Base-by-base conservation (phyloP, 139 green algal genomes). In the Ostreobium quekettii region DNA sequence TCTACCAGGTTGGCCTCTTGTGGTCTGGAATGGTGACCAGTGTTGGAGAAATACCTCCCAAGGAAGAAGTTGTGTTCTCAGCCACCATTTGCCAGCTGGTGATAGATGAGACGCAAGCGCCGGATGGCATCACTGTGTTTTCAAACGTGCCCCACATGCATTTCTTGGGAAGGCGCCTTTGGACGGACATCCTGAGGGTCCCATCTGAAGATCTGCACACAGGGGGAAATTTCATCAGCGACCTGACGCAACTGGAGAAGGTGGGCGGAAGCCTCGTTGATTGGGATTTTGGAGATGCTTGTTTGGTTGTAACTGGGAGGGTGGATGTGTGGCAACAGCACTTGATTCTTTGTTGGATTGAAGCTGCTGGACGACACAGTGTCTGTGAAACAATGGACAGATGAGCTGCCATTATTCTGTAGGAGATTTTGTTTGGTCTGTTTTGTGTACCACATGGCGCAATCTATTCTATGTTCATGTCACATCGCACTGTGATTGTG, bases 111-210 rank as follows among this genome's bases (percentile, higher is more conserved):
- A 19, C 11, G 19, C 11, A 26, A 26, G 42, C 42, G 11, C 42
- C 42, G 42, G 42, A 53, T 53, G 42, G 42, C 42, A 11, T 53
- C 42, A 53, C 42, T 19, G 42, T 53, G 42, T 53, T 53, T 53
- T 11, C 15, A 11, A 26, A 53, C 42, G 15, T 53, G 42, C 42
- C 42, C 42, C 42, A 53, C 42, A 53, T 53, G 42, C 42, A 53
- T 53, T 11, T 26, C 11, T 53, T 53, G 42, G 42, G 42, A 19
- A 53, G 42, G 19, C 11, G 42, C 15, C 11, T 53, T 11, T 53
- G 42, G 42, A 53, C 42, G 11, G 42, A 53, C 11, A 53, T 11
- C 11, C 19, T 53, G 42, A 19, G 19, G 42, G 19, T n/a, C n/a
- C n/a, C n/a, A n/a, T n/a, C n/a, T n/a, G 42, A 19, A 53, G 19